Evolutionary conservation across 768 basidiomycete species (phyloP), one percentile per base, ranked within the genome.

Genomic region (Tricholoma flavovirens): DNA sequence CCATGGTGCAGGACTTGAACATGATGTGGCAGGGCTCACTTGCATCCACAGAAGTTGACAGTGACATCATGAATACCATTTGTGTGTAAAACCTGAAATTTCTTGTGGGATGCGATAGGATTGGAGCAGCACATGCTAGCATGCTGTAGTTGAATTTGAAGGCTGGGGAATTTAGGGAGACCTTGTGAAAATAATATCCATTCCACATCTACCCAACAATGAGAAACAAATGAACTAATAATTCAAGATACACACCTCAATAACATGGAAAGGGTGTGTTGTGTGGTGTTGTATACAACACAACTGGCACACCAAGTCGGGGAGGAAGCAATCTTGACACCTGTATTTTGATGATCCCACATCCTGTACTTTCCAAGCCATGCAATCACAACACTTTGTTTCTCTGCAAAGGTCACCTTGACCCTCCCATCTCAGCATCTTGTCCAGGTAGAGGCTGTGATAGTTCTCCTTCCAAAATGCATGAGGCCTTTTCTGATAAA

Each of bases 1-100:
- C 61, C 55, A 1, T 32, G 14, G 21, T 62, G 58, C 21, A 70
- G 60, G 0, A 71, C 55, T 49, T 70, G 69, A n/a, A 60, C 35
- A 21, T 56, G 29, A 14, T 15, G 49, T 0, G 52, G 38, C 7
- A 38, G 35, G 5, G 14, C 30, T 7, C 35, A 9, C 12, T 51
- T 42, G 36, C 65, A 66, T 5, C 55, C 42, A 42, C 64, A 67
- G 52, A 57, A 64, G 2, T 58, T 19, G 10, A 65, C 8, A 9
- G 42, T 49, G 11, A 65, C 57, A 1, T 56, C 19, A 32, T 67
- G 66, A 26, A 67, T 58, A 0, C 64, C 63, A 4, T 66, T 61
- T 15, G 53, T 56, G 26, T 66, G 57, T 5, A 66, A 19, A 19
- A 66, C 48, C 5, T 43, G 33, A 15, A 65, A 51, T 6, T 36